Evolutionary conservation across 2,329 filamentous ascomycete species (phyloP), one percentile per base, ranked within the genome.

Genomic region (Cytospora paraplurivora): DNA sequence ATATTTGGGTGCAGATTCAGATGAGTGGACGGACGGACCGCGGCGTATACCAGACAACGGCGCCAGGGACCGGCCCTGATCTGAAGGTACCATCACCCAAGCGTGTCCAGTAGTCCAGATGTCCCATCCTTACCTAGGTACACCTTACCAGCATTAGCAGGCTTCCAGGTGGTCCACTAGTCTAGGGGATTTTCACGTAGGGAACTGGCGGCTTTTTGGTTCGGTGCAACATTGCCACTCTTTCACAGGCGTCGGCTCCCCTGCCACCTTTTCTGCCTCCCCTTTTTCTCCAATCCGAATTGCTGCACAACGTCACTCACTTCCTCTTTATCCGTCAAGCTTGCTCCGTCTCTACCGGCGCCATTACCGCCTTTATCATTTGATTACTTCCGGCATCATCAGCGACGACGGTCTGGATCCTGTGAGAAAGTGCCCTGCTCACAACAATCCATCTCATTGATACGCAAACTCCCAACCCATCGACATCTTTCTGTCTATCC

Each of bases 191-290:
- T 64, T 58, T 63, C 62, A 62, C 62, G 64, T 59, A 62, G 55
- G 63, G 63, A 57, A 59, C 59, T 59, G 56, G 62, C 56, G 56
- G 38, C 51, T 59, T 63, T 54, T 47, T 47, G 44, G 44, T 47
- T 56, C 62, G 57, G 62, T 66, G 62, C 64, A 59, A 64, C 64
- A 61, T 66, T 64, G 64, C 64, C 64, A 66, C 64, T 27, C 27
- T 27, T 27, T 27, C 44, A 47, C 44, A 66, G 27, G 64, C 62
- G 58, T 59, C 64, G 62, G 52, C 51, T 66, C 64, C 63, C 64
- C 64, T 66, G 64, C 64, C 64, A 66, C 64, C 64, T 64, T 61
- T 64, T 62, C 62, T 59, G 47, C 44, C 44, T 47, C 49, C 50
- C 52, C 64, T 58, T 53, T 53, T 59, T 50, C 60, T 50, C 64